Percentiles rank a stretch among this genome's conserved stretches.
Evolutionary conservation across 108 stramenopile genomes (phyloP).

Genomic region (Chaetoceros muelleri): DNA sequence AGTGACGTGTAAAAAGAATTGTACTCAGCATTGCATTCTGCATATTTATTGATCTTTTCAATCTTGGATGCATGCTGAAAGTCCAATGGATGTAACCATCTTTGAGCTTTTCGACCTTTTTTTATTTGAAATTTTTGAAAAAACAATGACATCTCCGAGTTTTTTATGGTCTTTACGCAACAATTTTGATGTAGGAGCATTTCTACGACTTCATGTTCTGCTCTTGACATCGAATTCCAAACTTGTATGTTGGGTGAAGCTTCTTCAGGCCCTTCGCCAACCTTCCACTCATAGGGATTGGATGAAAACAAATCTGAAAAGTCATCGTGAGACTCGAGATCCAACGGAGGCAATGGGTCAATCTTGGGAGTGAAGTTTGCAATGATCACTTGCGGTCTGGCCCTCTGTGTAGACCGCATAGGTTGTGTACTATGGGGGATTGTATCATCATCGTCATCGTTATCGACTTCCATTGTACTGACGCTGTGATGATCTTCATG

Average conservation of each 20-base stretch:
- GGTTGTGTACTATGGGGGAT: no score
- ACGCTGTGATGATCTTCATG: not conserved
- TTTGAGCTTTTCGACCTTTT: slow-evolving; percentile 10
- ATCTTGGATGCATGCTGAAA: not conserved
- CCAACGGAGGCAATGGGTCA: slow-evolving; percentile 51
- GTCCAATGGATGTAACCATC: not conserved
- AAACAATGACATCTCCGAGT: slow-evolving; percentile 73
- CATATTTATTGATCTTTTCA: no score
- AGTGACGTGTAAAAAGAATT: slow-evolving; percentile 76
- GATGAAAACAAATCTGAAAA: slow-evolving; percentile 43
- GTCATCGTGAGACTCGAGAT: slow-evolving; percentile 41
- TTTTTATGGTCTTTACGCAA: slow-evolving; percentile 71
- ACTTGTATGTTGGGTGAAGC: not conserved
- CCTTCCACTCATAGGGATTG: slow-evolving; percentile 10
- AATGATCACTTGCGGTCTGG: slow-evolving; percentile 26
- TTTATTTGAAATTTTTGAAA: slow-evolving; percentile 43
- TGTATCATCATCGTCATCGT: not conserved
- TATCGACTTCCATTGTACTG: slow-evolving; percentile 1
- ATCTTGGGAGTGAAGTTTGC: slow-evolving; percentile 59
- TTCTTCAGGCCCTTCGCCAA: not conserved
- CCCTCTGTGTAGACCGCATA: not conserved
- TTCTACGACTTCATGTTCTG: slow-evolving; percentile 58
- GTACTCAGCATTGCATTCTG: slow-evolving; percentile 27
- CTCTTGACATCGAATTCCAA: slow-evolving; percentile 24
- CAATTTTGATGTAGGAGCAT: slow-evolving; percentile 44